These are phyloP conservation scores for Adenanthera pavonina DNA, from an alignment of 306 rosid species.

Conservation along the genomic window DNA sequence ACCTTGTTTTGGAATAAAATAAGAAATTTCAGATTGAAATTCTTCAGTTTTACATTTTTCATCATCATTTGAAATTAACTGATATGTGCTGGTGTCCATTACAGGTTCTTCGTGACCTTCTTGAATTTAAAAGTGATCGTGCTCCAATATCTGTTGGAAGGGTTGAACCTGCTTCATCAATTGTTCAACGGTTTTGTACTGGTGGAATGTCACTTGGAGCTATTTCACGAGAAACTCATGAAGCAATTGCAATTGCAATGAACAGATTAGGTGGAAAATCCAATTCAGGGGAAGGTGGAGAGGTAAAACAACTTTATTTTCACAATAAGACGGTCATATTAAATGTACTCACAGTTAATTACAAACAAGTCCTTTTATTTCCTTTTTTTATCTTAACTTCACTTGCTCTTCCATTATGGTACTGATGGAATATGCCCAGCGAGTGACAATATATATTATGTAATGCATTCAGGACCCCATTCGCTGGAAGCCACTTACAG, in stretches of 20 bases:
- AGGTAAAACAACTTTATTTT: conserved; percentile 58
- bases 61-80: conserved; percentile 22
- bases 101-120: conserved; percentile 97
- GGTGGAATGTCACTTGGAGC: conserved; percentile 99
- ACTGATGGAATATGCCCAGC: background rate
- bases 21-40: background rate
- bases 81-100: conserved; percentile 28
- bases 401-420: conserved; percentile 16
- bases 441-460: conserved; percentile 1
- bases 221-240: conserved; percentile 97
- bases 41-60: conserved; percentile 14
- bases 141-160: conserved; percentile 92
- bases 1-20: background rate
- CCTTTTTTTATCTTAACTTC: conserved; percentile 4
- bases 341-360: conserved; percentile 16
- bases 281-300: conserved; percentile 99
- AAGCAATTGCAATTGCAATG: conserved; percentile 89
- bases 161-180: conserved; percentile 93
- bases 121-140: conserved; percentile 90
- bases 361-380: background rate
- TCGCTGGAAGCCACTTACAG: conserved; percentile 95
- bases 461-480: conserved; percentile 81
- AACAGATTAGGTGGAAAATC: conserved; percentile 97
- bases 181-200: conserved; percentile 95
- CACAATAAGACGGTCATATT: conserved; percentile 22